Evolutionary conservation across 1,139 yeast species (phyloP).

Genomic region (Zygosaccharomyces pseudobailii): DNA sequence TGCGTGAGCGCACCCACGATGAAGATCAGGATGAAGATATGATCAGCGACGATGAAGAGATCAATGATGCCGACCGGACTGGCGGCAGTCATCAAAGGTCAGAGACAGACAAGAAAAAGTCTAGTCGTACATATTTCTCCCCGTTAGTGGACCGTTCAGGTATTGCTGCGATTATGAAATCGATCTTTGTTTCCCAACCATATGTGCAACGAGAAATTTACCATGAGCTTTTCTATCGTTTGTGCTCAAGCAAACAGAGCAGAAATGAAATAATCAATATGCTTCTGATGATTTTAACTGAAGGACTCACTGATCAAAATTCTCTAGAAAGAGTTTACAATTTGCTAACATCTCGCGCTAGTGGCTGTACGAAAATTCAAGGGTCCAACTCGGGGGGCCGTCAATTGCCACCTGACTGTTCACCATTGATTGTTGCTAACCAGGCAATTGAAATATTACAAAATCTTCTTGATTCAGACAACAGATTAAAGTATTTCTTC

Average conservation of each 20-base stretch:
- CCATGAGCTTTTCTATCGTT: constrained; percentile 59
- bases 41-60: constrained; percentile 24
- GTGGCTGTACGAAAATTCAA: constrained; percentile 17
- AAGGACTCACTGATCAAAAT: constrained; percentile 60
- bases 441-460: constrained; percentile 76
- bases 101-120: constrained; percentile 28
- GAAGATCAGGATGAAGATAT: constrained; percentile 25
- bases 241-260: constrained; percentile 75
- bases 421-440: constrained; percentile 67
- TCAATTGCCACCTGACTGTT: constrained; percentile 55
- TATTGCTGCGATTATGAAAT: constrained; percentile 64
- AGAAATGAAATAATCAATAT: constrained; percentile 72
- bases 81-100: constrained; percentile 6
- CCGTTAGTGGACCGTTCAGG: constrained; percentile 77
- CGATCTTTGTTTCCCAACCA: constrained; percentile 71
- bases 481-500: constrained; percentile 68
- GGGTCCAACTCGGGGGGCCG: constrained; percentile 18
- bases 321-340: constrained; percentile 63
- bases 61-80: constrained; percentile 10
- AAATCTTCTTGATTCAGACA: constrained; percentile 63
- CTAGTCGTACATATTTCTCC: constrained; percentile 46
- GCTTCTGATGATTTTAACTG: constrained; percentile 64
- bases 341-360: constrained; percentile 45
- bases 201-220: constrained; percentile 60
- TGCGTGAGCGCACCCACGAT: constrained; percentile 30